These are phyloP conservation scores for Zygosaccharomyces gambellarensis DNA, from an alignment of 805 yeast genomes.

Conservation along the genomic window DNA sequence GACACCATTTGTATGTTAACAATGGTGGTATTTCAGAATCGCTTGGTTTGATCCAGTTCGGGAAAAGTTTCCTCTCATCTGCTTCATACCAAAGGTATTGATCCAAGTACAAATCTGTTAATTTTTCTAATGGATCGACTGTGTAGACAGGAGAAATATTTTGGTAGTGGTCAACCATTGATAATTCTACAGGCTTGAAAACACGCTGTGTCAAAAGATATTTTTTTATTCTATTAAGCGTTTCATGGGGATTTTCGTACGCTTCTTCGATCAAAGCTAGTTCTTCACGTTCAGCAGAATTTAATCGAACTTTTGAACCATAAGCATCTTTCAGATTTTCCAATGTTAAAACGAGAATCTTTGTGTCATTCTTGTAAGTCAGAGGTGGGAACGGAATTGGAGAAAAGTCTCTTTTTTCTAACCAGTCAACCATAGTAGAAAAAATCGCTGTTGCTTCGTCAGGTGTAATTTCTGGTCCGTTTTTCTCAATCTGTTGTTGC, in stretches of 20 bases:
- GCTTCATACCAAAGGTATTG: slow-evolving; percentile 97
- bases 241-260: slow-evolving; percentile 94
- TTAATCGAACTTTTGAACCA: slow-evolving; percentile 68
- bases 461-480: slow-evolving; percentile 83
- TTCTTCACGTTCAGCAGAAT: slow-evolving; percentile 86
- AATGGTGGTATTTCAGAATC: slow-evolving; percentile 92
- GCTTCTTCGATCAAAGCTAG: slow-evolving; percentile 92
- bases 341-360: slow-evolving; percentile 79
- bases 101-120: slow-evolving; percentile 92
- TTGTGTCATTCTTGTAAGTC: slow-evolving; percentile 89
- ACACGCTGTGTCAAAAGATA: slow-evolving; percentile 81
- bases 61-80: slow-evolving; percentile 79
- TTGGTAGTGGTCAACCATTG: slow-evolving; percentile 88
- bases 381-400: slow-evolving; percentile 94
- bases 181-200: slow-evolving; percentile 81
- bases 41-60: slow-evolving; percentile 94
- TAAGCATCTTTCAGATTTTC: slow-evolving; percentile 83
- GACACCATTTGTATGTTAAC: slow-evolving; percentile 89
- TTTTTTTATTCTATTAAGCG: slow-evolving; percentile 76
- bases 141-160: slow-evolving; percentile 80
- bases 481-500: slow-evolving; percentile 69
- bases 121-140: slow-evolving; percentile 88
- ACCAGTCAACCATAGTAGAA: slow-evolving; percentile 86
- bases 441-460: slow-evolving; percentile 85
- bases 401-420: slow-evolving; percentile 73